Conservation (phyloP, 495 filamentous ascomycete species). For the Tuber melanosporum region DNA sequence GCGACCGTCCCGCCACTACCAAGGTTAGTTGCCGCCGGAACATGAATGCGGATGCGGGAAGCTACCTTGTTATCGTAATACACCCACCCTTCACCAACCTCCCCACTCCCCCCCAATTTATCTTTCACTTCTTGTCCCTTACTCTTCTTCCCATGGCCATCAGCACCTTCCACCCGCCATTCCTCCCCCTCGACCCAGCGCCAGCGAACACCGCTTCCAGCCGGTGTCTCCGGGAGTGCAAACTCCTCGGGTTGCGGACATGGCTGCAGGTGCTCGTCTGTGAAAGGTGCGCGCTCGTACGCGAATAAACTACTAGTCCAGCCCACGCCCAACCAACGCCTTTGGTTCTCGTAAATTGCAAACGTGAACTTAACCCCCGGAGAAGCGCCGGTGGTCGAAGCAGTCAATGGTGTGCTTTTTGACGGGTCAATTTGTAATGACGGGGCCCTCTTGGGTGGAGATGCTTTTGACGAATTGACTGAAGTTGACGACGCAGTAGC, state of each 20-base stretch:
- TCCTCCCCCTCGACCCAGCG: constrained; percentile 76
- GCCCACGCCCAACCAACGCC: constrained; percentile 87
- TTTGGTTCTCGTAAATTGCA: constrained; percentile 91
- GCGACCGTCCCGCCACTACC: constrained; percentile 84
- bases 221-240: constrained; percentile 74
- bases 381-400: constrained; percentile 42
- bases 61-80: constrained; percentile 96
- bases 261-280: constrained; percentile 85
- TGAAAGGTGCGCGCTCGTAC: constrained; percentile 85
- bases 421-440: constrained; percentile 13
- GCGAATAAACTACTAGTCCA: constrained; percentile 89
- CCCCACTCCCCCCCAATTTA: constrained; percentile 41
- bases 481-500: constrained; percentile 28
- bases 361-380: constrained; percentile 91
- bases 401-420: constrained; percentile 31
- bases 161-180: constrained; percentile 77
- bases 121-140: constrained; percentile 44
- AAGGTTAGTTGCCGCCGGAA: neutral
- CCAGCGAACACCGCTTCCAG: constrained; percentile 72
- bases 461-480: constrained; percentile 18
- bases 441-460: constrained; percentile 20
- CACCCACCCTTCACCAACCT: constrained; percentile 77
- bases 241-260: constrained; percentile 74
- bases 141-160: constrained; percentile 41
- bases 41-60: constrained; percentile 7